phyloP scores from a whole-genome alignment of 768 basidiomycete species.

The Lentinula boryana region DNA sequence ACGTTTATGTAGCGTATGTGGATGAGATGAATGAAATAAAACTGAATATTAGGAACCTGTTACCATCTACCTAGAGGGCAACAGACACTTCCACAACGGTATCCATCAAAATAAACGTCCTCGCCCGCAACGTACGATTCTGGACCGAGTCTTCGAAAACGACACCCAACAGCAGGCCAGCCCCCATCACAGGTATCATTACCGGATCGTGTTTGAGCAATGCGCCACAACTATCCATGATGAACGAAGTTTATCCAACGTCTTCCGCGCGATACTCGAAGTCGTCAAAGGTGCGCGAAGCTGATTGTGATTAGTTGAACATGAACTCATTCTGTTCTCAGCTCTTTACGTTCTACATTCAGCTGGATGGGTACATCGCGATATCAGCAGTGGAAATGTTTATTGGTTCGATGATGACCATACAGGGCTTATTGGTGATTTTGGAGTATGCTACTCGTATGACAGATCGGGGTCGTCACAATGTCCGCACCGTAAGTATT shows the following conservation, averaged over 20 bases:
- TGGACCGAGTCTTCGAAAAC: not conserved
- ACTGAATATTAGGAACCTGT: no score
- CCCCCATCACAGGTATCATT: not conserved
- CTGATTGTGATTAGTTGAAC: no score
- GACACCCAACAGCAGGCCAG: not conserved
- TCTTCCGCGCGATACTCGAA: not conserved
- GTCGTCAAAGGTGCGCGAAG: not conserved
- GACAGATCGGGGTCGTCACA: not conserved
- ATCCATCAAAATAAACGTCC: not conserved
- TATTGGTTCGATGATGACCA: not conserved
- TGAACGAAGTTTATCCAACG: not conserved
- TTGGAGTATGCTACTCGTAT: not conserved
- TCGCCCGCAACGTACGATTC: not conserved
- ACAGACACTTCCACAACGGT: no score
- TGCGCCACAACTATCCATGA: not conserved
- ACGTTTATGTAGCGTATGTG: no score
- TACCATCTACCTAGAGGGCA: not conserved
- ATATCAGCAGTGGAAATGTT: not conserved
- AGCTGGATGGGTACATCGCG: not conserved
- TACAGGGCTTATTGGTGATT: not conserved
- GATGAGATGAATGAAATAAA: no score
- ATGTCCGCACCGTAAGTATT: not conserved
- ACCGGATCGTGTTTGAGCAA: not conserved
- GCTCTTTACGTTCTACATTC: not conserved
- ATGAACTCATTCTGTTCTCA: not conserved